Conservation (phyloP, 1,284 basidiomycete genomes). For the Chalciporus sp. region DNA sequence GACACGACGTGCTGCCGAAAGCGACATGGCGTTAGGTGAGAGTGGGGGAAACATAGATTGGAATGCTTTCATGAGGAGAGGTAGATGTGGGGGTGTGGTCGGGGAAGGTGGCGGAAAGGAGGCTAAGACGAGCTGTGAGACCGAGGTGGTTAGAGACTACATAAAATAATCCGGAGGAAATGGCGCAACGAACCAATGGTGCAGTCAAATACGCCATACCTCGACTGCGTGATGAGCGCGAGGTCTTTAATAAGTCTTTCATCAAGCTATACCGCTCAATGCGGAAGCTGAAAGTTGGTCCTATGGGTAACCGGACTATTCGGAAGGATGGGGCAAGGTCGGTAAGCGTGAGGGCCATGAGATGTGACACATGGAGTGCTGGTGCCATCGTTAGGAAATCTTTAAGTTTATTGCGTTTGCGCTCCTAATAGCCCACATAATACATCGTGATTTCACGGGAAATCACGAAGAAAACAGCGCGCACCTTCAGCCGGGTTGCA, state of each 20-base stretch:
- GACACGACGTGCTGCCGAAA: conserved; percentile 87
- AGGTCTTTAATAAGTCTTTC: conserved; percentile 78
- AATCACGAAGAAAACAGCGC: conserved; percentile 29
- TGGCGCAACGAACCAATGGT: conserved; percentile 65
- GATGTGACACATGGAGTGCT: conserved; percentile 88
- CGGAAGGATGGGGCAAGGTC: conserved; percentile 85
- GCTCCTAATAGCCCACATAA: conserved; percentile 60
- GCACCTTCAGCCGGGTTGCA: conserved; percentile 83
- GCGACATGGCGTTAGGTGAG: conserved; percentile 75
- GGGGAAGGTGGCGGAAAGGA: conserved; percentile 76
- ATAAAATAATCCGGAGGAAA: background rate
- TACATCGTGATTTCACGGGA: background rate
- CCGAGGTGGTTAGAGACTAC: conserved; percentile 2
- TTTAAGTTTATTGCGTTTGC: conserved; percentile 89
- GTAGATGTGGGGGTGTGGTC: conserved; percentile 67
- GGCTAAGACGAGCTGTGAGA: conserved; percentile 66
- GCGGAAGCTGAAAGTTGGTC: conserved; percentile 93
- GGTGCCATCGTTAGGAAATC: conserved; percentile 96
- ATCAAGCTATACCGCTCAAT: conserved; percentile 91
- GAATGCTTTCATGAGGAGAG: conserved; percentile 82
- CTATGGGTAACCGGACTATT: conserved; percentile 87
- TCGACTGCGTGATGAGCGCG: conserved; percentile 70
- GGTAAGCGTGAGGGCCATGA: conserved; percentile 90
- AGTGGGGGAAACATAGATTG: conserved; percentile 89
- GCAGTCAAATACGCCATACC: conserved; percentile 87